phyloP scores from a whole-genome alignment of 345 rosid species.

The Aquilaria malaccensis region DNA sequence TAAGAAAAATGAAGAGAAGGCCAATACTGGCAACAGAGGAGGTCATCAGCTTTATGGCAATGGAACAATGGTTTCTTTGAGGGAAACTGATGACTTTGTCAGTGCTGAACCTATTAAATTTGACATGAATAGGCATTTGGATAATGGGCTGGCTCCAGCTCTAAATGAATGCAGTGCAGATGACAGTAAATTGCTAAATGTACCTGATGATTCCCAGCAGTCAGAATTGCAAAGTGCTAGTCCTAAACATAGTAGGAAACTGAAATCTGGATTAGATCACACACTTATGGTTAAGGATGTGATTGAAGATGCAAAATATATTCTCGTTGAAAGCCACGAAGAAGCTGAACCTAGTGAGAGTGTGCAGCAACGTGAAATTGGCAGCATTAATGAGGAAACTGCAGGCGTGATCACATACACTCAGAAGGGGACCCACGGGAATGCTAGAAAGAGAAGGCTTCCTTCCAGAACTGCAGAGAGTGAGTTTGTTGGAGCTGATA shows the following conservation, averaged over 20 bases:
- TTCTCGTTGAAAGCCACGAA: constrained; percentile 27
- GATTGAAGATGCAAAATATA: constrained; percentile 50
- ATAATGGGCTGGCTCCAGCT: constrained; percentile 36
- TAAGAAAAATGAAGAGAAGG: constrained; percentile 34
- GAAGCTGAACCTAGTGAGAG: constrained; percentile 21
- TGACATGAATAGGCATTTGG: constrained; percentile 22
- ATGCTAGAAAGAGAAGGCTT: constrained; percentile 46
- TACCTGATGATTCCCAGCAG: constrained; percentile 49
- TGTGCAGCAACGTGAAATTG: constrained; percentile 17
- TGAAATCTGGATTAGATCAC: constrained; percentile 42
- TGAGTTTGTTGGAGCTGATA: constrained; percentile 51
- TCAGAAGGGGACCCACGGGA: constrained; percentile 26
- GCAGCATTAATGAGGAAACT: constrained; percentile 23
- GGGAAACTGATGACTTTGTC: constrained; percentile 16
- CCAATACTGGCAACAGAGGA: constrained; percentile 13
- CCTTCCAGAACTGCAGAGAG: constrained; percentile 34
- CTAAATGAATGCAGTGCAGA: constrained; percentile 43
- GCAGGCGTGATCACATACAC: constrained; percentile 25
- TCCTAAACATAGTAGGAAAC: constrained; percentile 38
- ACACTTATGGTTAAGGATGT: constrained; percentile 40
- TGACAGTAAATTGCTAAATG: constrained; percentile 39
- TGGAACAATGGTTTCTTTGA: constrained; percentile 18
- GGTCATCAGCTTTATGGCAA: constrained; percentile 18
- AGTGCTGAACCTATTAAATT: constrained; percentile 25
- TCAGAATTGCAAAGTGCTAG: constrained; percentile 36